These are phyloP conservation scores for Cydonia oblonga DNA, from an alignment of 331 rosid species.

Conservation along the genomic window DNA sequence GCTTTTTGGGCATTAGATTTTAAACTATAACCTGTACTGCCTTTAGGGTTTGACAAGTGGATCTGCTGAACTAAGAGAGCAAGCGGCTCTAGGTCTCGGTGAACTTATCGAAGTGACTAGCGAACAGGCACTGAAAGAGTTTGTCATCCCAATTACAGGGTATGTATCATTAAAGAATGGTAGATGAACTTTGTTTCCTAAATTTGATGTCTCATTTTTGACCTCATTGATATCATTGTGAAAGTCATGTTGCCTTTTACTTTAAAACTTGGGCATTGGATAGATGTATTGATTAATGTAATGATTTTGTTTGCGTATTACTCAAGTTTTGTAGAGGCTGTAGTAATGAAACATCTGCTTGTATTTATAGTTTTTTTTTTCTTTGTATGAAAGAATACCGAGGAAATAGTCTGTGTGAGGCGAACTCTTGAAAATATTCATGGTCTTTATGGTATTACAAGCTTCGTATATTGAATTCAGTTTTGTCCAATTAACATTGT, in stretches of 20 bases:
- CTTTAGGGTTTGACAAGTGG: slow-evolving; percentile 82
- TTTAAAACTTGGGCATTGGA: too few relatives aligned
- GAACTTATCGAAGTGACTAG: slow-evolving; percentile 93
- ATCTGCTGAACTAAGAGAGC: slow-evolving; percentile 94
- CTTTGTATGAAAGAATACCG: neutral
- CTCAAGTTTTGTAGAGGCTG: neutral
- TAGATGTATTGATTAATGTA: neutral
- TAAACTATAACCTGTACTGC: neutral
- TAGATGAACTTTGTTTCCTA: neutral
- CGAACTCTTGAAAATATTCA: neutral
- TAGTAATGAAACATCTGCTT: neutral
- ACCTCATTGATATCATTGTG: neutral
- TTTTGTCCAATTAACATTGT: too few relatives aligned
- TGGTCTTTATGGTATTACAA: neutral
- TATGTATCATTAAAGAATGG: slow-evolving; percentile 25
- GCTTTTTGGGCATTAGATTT: neutral
- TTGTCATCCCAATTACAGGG: slow-evolving; percentile 94
- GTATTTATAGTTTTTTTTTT: neutral
- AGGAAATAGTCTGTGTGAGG: neutral
- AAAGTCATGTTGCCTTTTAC: too few relatives aligned
- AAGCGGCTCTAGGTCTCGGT: slow-evolving; percentile 94
- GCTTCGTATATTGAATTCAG: neutral
- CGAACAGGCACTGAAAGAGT: slow-evolving; percentile 73
- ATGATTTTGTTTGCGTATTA: neutral
- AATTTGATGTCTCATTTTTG: neutral